A percentile compares a stretch with the other conserved stretches of the same genome.
phyloP scores from a whole-genome alignment of 768 basidiomycete genomes.

The Suillus spraguei region DNA sequence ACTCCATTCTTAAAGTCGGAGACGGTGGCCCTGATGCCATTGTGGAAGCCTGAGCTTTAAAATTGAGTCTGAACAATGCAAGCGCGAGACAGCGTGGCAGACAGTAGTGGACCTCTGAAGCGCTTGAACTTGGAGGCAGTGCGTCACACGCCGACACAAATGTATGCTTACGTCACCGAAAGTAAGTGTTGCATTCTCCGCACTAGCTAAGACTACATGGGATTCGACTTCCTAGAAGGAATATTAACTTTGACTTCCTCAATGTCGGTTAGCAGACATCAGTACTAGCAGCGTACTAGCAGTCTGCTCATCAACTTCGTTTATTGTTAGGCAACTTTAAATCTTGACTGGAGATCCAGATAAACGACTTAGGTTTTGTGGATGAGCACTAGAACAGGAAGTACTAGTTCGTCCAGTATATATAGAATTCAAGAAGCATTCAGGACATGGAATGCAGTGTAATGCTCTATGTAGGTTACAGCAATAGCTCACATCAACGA shows the following conservation, averaged over 20 bases:
- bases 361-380: background rate
- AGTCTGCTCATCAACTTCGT: background rate
- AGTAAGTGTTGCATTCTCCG: background rate
- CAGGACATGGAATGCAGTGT: background rate
- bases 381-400: background rate
- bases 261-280: background rate
- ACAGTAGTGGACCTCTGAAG: slow-evolving; percentile 13
- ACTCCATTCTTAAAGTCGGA: slow-evolving; percentile 35
- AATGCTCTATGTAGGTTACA: slow-evolving; percentile 20
- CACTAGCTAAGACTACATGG: background rate
- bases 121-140: slow-evolving; percentile 2
- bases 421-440: background rate
- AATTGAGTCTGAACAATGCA: slow-evolving; percentile 4
- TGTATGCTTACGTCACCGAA: slow-evolving; percentile 1
- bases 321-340: background rate
- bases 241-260: background rate
- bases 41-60: slow-evolving; percentile 13
- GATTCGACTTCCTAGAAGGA: background rate
- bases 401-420: background rate
- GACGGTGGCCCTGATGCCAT: slow-evolving; percentile 44
- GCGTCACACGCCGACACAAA: background rate
- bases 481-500: slow-evolving; percentile 72
- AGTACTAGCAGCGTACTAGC: background rate
- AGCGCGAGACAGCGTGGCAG: slow-evolving; percentile 1
- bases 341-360: background rate